Evolutionary conservation across 1,139 yeast genomes (phyloP).

Genomic region (Sugiyamaella neomexicana): DNA sequence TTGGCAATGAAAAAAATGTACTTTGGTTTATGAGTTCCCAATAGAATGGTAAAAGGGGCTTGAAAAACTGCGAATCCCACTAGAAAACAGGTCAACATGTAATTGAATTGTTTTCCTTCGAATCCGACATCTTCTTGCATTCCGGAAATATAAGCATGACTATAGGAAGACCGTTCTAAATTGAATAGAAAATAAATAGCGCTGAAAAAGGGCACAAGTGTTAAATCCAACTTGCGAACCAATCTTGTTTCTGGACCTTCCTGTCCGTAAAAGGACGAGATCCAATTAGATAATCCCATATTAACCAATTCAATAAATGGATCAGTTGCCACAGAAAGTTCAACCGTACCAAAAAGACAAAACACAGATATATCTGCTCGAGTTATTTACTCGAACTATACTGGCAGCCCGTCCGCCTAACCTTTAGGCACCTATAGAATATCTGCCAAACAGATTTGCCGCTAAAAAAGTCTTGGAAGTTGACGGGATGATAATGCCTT

Average conservation of each 20-base stretch:
- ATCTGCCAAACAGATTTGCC: too few relatives aligned
- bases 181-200: conserved; percentile 26
- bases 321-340: neutral
- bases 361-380: neutral
- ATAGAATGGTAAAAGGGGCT: conserved; percentile 43
- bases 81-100: conserved; percentile 58
- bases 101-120: conserved; percentile 64
- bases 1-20: conserved; percentile 59
- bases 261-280: conserved; percentile 7
- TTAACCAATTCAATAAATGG: neutral
- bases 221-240: conserved; percentile 23
- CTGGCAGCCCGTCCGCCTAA: neutral
- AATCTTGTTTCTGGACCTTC: conserved; percentile 19
- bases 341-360: neutral
- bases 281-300: conserved; percentile 5
- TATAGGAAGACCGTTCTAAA: conserved; percentile 35
- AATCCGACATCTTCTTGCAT: conserved; percentile 59
- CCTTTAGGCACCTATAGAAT: neutral
- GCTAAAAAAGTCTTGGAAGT: too few relatives aligned
- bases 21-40: conserved; percentile 49
- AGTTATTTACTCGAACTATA: too few relatives aligned
- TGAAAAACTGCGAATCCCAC: conserved; percentile 62
- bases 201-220: conserved; percentile 25
- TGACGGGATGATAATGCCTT: neutral
- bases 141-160: conserved; percentile 67